Evolutionary conservation across 768 basidiomycete species (phyloP).

Genomic region (Mycena indigotica): DNA sequence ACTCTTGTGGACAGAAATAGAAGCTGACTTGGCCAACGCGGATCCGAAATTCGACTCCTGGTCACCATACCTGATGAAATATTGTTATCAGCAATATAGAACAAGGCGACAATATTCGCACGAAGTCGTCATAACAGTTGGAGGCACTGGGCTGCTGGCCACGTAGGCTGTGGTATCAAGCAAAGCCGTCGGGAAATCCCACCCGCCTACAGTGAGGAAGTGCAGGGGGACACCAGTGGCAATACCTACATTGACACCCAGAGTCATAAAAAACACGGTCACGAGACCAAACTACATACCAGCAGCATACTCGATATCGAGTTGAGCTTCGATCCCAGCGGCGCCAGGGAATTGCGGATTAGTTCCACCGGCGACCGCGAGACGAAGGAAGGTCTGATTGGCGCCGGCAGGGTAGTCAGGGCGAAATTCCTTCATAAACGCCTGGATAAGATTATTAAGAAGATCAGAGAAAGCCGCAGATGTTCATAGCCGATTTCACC

Average conservation of each 20-base stretch:
- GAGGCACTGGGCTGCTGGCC: conserved; percentile 51
- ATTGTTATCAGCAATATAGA: background rate
- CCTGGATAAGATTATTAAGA: background rate
- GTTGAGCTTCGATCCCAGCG: conserved; percentile 17
- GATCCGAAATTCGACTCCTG: conserved; percentile 9
- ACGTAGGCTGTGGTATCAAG: conserved; percentile 34
- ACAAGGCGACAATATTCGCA: conserved; percentile 16
- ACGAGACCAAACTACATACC: conserved; percentile 36
- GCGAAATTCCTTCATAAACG: conserved; percentile 18
- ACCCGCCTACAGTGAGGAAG: conserved; percentile 45
- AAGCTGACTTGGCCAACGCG: conserved; percentile 37
- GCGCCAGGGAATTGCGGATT: conserved; percentile 16
- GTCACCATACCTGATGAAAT: conserved; percentile 3
- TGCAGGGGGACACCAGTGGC: conserved; percentile 31
- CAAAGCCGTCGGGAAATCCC: conserved; percentile 46
- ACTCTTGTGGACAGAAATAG: conserved; percentile 45
- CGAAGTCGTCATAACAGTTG: conserved; percentile 50
- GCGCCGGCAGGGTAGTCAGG: conserved; percentile 10
- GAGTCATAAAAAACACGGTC: conserved; percentile 40
- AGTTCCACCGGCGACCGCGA: conserved; percentile 19
- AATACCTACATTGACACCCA: conserved; percentile 37
- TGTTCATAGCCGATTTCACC: conserved; percentile 2
- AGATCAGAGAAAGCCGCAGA: background rate
- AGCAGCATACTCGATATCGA: conserved; percentile 12
- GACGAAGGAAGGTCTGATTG: conserved; percentile 18